Evolutionary conservation across 768 basidiomycete genomes (phyloP).

Genomic region (Lentinus tigrinus): DNA sequence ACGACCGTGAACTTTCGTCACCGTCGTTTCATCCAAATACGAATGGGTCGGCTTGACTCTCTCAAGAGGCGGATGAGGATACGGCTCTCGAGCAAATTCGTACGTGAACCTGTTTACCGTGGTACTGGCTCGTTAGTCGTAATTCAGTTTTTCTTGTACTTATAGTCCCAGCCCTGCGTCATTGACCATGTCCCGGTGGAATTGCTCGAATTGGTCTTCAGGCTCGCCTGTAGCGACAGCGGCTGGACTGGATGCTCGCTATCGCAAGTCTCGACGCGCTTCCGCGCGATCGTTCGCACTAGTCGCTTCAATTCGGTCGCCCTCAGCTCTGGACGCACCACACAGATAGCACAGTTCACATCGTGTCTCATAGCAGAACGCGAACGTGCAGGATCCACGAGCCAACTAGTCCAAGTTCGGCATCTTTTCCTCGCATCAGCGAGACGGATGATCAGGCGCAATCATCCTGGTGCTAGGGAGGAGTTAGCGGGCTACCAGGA

Average conservation of each 20-base stretch:
- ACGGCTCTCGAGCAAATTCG: no score
- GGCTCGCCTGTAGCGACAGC: constrained; percentile 7
- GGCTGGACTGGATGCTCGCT: constrained; percentile 7
- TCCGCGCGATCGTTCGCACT: background rate
- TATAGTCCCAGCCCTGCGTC: no score
- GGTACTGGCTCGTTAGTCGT: no score
- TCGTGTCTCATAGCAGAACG: background rate
- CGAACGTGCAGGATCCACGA: background rate
- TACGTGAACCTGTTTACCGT: no score
- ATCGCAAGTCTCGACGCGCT: background rate
- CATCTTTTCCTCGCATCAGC: background rate
- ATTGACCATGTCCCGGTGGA: background rate
- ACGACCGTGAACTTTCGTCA: no score
- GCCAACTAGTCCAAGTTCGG: background rate
- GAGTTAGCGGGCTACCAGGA: no score
- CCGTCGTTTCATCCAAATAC: no score
- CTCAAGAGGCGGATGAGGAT: no score
- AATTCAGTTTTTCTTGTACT: no score
- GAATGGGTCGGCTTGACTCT: no score
- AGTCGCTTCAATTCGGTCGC: background rate
- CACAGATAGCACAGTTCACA: background rate
- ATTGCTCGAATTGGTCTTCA: background rate
- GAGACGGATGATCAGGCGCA: no score
- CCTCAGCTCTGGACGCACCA: background rate
- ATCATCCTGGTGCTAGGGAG: no score